phyloP scores from a whole-genome alignment of 176 grass and related monocot genomes.

The Eleusine indica region DNA sequence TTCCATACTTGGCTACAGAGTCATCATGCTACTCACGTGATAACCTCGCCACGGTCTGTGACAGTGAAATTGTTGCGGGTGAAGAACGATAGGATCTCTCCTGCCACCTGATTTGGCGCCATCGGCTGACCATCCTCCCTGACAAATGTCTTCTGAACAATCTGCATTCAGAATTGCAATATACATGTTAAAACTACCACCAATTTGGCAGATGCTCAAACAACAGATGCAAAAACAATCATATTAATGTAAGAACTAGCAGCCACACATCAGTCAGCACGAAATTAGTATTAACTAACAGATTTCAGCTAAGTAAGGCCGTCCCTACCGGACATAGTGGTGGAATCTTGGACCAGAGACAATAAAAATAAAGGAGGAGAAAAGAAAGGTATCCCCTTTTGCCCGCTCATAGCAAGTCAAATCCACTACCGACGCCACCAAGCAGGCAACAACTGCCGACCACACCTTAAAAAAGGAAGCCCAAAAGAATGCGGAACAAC shows the following conservation, averaged over 20 bases:
- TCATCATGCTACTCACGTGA: constrained; percentile 62
- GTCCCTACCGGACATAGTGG: neutral
- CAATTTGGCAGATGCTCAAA: neutral
- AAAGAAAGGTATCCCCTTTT: neutral
- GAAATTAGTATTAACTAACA: neutral
- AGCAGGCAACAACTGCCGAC: neutral
- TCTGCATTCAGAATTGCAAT: constrained; percentile 46
- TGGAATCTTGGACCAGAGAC: constrained; percentile 8
- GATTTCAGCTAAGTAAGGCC: neutral
- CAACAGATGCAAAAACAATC: neutral
- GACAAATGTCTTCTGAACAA: constrained; percentile 94
- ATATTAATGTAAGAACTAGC: neutral
- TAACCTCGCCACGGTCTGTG: constrained; percentile 82
- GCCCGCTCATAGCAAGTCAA: neutral
- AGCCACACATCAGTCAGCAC: neutral
- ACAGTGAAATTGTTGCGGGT: constrained; percentile 84
- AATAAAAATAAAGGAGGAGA: neutral
- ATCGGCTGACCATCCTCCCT: constrained; percentile 53
- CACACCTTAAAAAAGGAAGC: neutral
- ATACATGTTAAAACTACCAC: neutral
- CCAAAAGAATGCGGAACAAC: neutral
- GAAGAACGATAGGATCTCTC: constrained; percentile 92
- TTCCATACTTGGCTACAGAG: neutral
- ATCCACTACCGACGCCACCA: constrained; percentile 19
- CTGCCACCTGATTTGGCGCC: constrained; percentile 75